Evolutionary conservation across 2,329 filamentous ascomycete species (phyloP).

Genomic region (Hawksworthiomyces lignivorus): DNA sequence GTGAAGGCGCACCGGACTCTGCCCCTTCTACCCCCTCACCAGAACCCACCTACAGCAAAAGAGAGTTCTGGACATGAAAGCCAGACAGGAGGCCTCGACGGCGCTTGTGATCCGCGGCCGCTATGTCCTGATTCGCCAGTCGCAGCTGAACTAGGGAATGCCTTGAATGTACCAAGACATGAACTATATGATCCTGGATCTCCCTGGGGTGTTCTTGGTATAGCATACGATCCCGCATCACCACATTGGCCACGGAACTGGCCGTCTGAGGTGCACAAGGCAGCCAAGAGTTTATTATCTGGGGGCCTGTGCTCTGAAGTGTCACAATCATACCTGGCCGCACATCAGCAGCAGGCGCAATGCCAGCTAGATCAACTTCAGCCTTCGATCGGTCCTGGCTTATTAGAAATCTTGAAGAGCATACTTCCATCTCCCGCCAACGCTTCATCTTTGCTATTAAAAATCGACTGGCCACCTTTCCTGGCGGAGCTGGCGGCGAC

Average conservation of each 20-base stretch:
- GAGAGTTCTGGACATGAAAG: too few species aligned
- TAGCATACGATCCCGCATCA: slow-evolving; percentile 11
- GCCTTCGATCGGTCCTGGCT: not conserved
- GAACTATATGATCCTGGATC: slow-evolving; percentile 13
- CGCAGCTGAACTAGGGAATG: too few species aligned
- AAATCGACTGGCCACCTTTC: too few species aligned
- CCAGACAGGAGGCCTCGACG: too few species aligned
- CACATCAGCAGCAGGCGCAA: not conserved
- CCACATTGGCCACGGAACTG: slow-evolving; percentile 4
- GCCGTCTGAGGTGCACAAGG: not conserved
- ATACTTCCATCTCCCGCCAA: not conserved
- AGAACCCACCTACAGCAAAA: too few species aligned
- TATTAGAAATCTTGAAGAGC: slow-evolving; percentile 1
- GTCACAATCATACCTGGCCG: not conserved
- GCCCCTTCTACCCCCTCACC: too few species aligned
- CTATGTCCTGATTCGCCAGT: too few species aligned
- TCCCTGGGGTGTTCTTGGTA: slow-evolving; percentile 12
- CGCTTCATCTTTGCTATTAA: not conserved
- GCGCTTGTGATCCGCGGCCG: too few species aligned
- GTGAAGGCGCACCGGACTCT: too few species aligned
- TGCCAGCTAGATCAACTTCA: not conserved
- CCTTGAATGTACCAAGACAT: too few species aligned
- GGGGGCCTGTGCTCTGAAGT: too few species aligned
- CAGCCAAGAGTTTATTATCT: too few species aligned
- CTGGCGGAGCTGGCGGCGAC: not conserved